A percentile compares a stretch with the other conserved stretches of the same genome.
Evolutionary conservation across 352 stramenopile species (phyloP).

Genomic region (Plasmopara muralis): DNA sequence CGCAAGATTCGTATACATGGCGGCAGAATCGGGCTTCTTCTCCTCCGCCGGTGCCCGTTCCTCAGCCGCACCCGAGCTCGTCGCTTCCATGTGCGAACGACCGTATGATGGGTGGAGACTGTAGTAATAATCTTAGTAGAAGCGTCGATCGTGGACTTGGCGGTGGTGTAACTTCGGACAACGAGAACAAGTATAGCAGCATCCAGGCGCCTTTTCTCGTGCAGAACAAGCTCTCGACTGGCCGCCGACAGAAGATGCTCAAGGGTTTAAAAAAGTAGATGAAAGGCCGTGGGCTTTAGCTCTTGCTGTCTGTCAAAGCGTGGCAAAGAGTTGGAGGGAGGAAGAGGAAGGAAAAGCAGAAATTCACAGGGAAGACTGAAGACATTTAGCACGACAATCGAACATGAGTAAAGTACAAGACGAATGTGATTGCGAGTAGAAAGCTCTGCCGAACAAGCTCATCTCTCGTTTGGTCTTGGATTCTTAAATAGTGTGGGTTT

Average conservation of each 20-base stretch:
- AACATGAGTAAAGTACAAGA: constrained; percentile 19
- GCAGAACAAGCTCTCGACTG: constrained; percentile 82
- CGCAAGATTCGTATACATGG: constrained; percentile 61
- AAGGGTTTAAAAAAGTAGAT: constrained; percentile 85
- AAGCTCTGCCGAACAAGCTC: constrained; percentile 21
- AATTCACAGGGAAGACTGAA: constrained; percentile 34
- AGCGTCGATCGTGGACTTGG: constrained; percentile 38
- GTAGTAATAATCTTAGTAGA: constrained; percentile 61
- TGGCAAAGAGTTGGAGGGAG: constrained; percentile 6
- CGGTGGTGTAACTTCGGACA: constrained; percentile 26
- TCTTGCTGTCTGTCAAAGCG: not conserved
- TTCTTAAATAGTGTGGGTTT: too few species aligned
- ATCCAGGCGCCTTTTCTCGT: constrained; percentile 82
- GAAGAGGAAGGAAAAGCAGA: constrained; percentile 22
- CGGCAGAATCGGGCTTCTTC: constrained; percentile 43
- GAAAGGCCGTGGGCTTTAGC: constrained; percentile 7
- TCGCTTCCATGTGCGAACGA: constrained; percentile 20
- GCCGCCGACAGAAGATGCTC: constrained; percentile 82
- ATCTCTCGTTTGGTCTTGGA: constrained; percentile 8
- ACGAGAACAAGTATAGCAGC: constrained; percentile 82
- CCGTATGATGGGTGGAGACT: constrained; percentile 23
- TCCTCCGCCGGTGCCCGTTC: constrained; percentile 20
- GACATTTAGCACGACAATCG: constrained; percentile 28
- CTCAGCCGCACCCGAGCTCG: constrained; percentile 23
- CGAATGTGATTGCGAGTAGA: constrained; percentile 22